Base-by-base conservation (phyloP, 306 rosid species). In the Casuarina glauca region DNA sequence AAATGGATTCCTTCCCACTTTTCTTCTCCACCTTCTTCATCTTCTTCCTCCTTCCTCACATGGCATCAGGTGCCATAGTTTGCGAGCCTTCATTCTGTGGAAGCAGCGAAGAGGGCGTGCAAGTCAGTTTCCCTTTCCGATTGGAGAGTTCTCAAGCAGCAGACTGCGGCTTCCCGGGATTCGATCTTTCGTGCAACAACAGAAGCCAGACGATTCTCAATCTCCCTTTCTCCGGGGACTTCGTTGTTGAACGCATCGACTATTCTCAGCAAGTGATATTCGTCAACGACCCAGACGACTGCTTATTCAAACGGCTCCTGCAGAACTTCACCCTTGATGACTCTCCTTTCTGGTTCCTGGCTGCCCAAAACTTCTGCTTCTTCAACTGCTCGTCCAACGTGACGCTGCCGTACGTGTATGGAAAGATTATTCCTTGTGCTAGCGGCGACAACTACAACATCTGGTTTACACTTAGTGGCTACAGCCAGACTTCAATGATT, bases 381-480 rank as follows among this genome's bases (percentile, higher is more conserved):
- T 58, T 86, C 10, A 75, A 82, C 17, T 89, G 97, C 75, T 83
- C 89, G 0, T 35, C 72, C 9, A 82, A 81, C 16, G 20, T 32
- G 1, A 81, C 68, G 0, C 6, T 4, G 3, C 3, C 69, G 1
- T 15, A 17, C 0, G 70, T 17, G 6, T 4, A 42, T 16, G 1
- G 39, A 36, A 45, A 69, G 9, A 13, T 74, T 10, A 66, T 87
- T 49, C 12, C 80, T 16, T 85, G 93, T 61, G 73, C 85, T 0
- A 82, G 78, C n/a, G 19, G 79, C 61, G 0, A 72, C 49, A 19
- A 70, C 36, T 36, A 32, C 73, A 2, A 46, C 73, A 81, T 4
- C 54, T 11, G 1, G 32, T 6, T 68, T 1, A 16, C 20, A 9
- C 57, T 69, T 1, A 43, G 76, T 16, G 2, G 17, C 5, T 1